Evolutionary conservation across 73 alveolate genomes (phyloP).

Genomic region (Blepharisma japonicum): DNA sequence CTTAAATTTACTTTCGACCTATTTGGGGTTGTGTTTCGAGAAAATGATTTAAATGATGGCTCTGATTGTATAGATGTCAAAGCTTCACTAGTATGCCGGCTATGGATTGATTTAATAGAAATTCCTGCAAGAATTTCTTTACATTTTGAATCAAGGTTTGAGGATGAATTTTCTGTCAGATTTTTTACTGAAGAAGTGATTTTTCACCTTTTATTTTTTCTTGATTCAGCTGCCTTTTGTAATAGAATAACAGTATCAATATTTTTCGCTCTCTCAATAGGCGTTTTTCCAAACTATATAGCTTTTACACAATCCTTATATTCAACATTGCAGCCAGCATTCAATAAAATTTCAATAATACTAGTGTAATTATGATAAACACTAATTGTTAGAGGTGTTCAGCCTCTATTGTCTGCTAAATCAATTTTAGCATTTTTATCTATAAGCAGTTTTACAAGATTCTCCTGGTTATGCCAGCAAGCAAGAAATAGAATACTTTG

Average conservation of each 20-base stretch:
- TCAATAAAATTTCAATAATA: not conserved
- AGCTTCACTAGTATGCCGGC: no score
- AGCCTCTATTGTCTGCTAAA: not conserved
- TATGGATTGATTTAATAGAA: no score
- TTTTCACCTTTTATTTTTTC: no score
- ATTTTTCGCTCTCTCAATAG: not conserved
- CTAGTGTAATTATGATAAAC: not conserved
- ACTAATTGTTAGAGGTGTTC: not conserved
- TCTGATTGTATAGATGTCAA: no score
- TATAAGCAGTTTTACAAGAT: not conserved
- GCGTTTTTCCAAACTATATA: not conserved
- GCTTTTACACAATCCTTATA: not conserved
- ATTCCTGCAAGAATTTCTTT: no score
- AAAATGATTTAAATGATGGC: no score
- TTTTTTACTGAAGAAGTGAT: no score
- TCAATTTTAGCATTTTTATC: not conserved
- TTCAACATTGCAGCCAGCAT: not conserved
- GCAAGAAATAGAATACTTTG: constrained; percentile 5
- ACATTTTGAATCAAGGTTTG: no score
- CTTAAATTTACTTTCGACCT: no score
- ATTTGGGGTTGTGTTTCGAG: no score
- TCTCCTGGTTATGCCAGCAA: not conserved
- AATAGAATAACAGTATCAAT: not conserved
- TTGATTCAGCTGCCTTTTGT: not conserved
- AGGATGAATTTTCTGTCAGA: no score